Evolutionary conservation across 2,329 filamentous ascomycete species (phyloP).

Genomic region (Sarocladiaceae sp.): DNA sequence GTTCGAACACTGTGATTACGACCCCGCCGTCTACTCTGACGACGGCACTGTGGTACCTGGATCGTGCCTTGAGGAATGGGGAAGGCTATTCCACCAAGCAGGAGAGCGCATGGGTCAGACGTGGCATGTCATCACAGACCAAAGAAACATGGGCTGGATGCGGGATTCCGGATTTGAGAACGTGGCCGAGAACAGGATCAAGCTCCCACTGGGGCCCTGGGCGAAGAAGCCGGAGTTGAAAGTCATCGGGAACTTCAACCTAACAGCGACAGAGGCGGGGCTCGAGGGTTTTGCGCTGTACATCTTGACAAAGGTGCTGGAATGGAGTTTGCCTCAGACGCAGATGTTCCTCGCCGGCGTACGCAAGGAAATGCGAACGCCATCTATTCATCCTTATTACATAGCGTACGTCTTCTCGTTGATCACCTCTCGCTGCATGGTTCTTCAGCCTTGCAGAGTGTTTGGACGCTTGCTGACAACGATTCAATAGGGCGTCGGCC

Average conservation of each 20-base stretch:
- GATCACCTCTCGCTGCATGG: not conserved
- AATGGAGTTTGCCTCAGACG: not conserved
- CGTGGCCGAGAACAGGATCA: conserved; percentile 22
- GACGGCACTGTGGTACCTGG: conserved; percentile 13
- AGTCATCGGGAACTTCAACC: conserved; percentile 24
- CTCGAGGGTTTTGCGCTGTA: conserved; percentile 1
- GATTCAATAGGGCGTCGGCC: no score
- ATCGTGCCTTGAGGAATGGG: conserved; percentile 22
- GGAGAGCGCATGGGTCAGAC: conserved; percentile 22
- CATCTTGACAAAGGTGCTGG: not conserved
- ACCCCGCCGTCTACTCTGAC: conserved; percentile 19
- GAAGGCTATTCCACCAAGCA: conserved; percentile 18
- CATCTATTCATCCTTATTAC: not conserved
- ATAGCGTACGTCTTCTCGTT: not conserved
- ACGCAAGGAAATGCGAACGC: not conserved
- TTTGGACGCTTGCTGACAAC: no score
- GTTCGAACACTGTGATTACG: conserved; percentile 22
- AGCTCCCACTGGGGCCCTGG: conserved; percentile 37
- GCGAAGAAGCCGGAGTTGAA: conserved; percentile 34
- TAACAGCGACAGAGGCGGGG: not conserved
- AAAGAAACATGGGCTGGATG: conserved; percentile 17
- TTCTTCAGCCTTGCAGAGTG: no score
- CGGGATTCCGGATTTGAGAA: conserved; percentile 28
- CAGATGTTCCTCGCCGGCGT: not conserved
- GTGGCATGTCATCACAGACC: conserved; percentile 15